Conservation (phyloP, 2,329 filamentous ascomycete species). For the Fusarium robinianum region DNA sequence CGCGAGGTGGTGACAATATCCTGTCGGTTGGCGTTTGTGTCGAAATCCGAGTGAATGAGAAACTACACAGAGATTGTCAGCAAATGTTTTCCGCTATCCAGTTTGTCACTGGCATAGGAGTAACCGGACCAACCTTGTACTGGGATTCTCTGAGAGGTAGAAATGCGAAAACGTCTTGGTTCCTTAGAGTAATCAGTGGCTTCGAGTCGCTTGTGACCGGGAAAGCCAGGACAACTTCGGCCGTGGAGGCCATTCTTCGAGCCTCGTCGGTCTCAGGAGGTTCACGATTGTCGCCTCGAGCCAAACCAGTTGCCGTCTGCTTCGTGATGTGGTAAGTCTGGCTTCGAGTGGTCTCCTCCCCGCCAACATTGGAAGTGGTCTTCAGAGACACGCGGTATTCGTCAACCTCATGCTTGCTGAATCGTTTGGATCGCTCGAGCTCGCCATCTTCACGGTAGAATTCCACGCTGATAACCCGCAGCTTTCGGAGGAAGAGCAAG, state of each 20-base stretch:
- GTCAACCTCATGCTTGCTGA: slow-evolving; percentile 8
- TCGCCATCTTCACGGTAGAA: slow-evolving; percentile 8
- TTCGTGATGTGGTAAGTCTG: slow-evolving; percentile 23
- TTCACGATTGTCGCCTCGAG: slow-evolving; percentile 17
- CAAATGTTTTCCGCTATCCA: not conserved
- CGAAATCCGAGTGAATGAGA: slow-evolving; percentile 25
- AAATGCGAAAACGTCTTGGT: slow-evolving; percentile 24
- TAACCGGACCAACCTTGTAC: slow-evolving; percentile 7
- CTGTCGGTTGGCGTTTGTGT: slow-evolving; percentile 18
- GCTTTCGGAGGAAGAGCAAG: slow-evolving; percentile 19
- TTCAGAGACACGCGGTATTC: slow-evolving; percentile 6
- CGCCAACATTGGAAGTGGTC: not conserved
- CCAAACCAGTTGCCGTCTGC: not conserved
- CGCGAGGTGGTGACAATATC: slow-evolving; percentile 16
- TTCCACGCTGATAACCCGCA: slow-evolving; percentile 7
- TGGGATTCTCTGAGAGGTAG: slow-evolving; percentile 11
- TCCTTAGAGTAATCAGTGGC: not conserved
- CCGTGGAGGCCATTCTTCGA: not conserved
- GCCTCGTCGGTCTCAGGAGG: slow-evolving; percentile 1
- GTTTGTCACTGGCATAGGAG: not conserved
- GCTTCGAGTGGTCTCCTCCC: not conserved
- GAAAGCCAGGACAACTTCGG: slow-evolving; percentile 27
- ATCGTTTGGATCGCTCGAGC: slow-evolving; percentile 4
- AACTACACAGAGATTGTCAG: slow-evolving; percentile 17
- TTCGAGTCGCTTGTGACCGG: slow-evolving; percentile 1